Percentiles rank a stretch among this genome's conserved stretches.
phyloP scores from a whole-genome alignment of 1,284 basidiomycete genomes.

The Athelia psychrophila region DNA sequence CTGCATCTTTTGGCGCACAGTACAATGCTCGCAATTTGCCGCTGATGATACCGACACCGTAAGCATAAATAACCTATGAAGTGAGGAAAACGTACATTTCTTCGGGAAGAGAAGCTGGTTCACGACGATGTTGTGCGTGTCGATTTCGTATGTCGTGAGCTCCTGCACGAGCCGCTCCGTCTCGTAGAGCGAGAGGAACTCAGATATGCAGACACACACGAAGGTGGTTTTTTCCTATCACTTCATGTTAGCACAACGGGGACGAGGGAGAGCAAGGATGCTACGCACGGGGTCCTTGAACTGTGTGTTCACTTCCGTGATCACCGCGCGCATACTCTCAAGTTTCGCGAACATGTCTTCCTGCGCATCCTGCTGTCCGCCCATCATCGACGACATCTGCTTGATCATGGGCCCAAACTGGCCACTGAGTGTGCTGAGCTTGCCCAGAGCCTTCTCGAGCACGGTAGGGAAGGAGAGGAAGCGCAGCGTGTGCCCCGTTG shows the following conservation, averaged over 20 bases:
- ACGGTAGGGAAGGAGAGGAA: slow-evolving; percentile 99
- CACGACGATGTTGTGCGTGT: slow-evolving; percentile 98
- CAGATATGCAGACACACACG: slow-evolving; percentile 97
- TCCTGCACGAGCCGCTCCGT: slow-evolving; percentile 98
- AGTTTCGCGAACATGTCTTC: slow-evolving; percentile 99
- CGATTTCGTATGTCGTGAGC: slow-evolving; percentile 94
- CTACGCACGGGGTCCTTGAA: slow-evolving; percentile 93
- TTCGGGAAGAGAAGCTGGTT: slow-evolving; percentile 97
- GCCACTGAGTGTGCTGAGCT: slow-evolving; percentile 88
- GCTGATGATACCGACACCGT: slow-evolving; percentile 36
- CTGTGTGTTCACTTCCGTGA: slow-evolving; percentile 98
- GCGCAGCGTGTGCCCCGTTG: slow-evolving; percentile 96
- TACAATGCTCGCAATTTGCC: slow-evolving; percentile 94
- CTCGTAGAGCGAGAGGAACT: slow-evolving; percentile 97
- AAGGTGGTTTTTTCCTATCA: slow-evolving; percentile 94
- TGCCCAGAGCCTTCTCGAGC: slow-evolving; percentile 95
- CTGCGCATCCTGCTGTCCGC: slow-evolving; percentile 80
- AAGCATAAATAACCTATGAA: slow-evolving; percentile 2
- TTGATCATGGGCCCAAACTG: slow-evolving; percentile 97
- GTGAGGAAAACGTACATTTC: slow-evolving; percentile 52
- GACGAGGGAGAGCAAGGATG: slow-evolving; percentile 1
- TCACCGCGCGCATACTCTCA: slow-evolving; percentile 94
- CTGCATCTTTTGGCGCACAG: slow-evolving; percentile 95
- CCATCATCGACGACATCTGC: slow-evolving; percentile 94
- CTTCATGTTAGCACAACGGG: slow-evolving; percentile 1